Conservation (phyloP, 306 rosid genomes). For the Gynostemma pentaphyllum region DNA sequence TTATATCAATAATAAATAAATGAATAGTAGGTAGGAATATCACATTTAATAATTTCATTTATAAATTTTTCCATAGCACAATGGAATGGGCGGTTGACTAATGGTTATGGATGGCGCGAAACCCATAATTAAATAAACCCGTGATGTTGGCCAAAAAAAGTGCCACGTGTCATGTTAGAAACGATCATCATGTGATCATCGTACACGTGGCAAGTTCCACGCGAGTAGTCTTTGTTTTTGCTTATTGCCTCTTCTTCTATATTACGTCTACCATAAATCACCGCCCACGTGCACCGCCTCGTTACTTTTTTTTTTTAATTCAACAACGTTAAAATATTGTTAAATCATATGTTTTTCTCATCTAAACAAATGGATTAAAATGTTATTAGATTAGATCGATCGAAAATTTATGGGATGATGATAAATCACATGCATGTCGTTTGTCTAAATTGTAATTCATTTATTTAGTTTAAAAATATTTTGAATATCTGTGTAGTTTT, state of each 20-base stretch:
- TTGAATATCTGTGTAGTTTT: too few species aligned
- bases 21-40: too few species aligned
- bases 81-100: neutral
- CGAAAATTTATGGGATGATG: too few species aligned
- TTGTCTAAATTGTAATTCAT: too few species aligned
- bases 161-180: neutral
- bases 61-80: neutral
- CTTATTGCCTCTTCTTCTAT: neutral
- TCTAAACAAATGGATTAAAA: too few species aligned
- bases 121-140: neutral
- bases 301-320: too few species aligned
- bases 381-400: too few species aligned
- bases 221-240: neutral
- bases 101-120: neutral
- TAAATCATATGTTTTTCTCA: neutral
- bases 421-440: too few species aligned
- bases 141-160: neutral
- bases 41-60: too few species aligned
- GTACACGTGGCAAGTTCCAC: conserved; percentile 8
- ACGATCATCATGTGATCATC: neutral
- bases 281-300: conserved; percentile 5
- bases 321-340: neutral
- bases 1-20: too few species aligned
- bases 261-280: conserved; percentile 1
- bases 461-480: too few species aligned